These are phyloP conservation scores for Ophiocordyceps camponoti-rufipedis DNA, from an alignment of 2,329 filamentous ascomycete genomes.

Conservation along the genomic window DNA sequence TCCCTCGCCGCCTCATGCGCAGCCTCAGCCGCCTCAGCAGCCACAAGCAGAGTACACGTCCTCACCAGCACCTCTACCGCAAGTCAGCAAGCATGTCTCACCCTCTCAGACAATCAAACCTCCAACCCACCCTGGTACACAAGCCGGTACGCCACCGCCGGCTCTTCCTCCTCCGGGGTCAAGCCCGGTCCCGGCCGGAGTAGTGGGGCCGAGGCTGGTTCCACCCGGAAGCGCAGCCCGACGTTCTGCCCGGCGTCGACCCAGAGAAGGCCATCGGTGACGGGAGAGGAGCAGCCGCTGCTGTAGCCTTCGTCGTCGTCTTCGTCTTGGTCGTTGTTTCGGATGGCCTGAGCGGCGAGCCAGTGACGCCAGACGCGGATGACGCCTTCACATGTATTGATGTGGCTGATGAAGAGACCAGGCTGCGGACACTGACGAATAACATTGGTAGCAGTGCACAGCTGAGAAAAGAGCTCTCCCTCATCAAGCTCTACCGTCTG, in stretches of 20 bases:
- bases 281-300: background rate
- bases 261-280: constrained; percentile 39
- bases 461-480: constrained; percentile 55
- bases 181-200: constrained; percentile 5
- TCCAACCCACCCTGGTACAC: constrained; percentile 48
- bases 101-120: background rate
- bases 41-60: background rate
- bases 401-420: constrained; percentile 43
- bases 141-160: constrained; percentile 50
- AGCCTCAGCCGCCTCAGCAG: too few relatives aligned
- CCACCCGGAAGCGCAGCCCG: constrained; percentile 49
- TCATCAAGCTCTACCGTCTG: constrained; percentile 48
- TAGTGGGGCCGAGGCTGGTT: constrained; percentile 2
- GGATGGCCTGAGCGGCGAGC: constrained; percentile 29
- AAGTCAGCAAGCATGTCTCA: too few relatives aligned
- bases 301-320: background rate
- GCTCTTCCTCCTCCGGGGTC: constrained; percentile 6
- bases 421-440: constrained; percentile 44
- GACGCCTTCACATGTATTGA: constrained; percentile 49
- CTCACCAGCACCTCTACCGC: too few relatives aligned
- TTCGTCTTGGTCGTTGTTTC: background rate
- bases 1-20: too few relatives aligned
- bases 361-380: constrained; percentile 57
- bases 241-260: constrained; percentile 42
- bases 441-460: constrained; percentile 50